A percentile compares a stretch with the other conserved stretches of the same genome.
Evolutionary conservation across 169 alveolate genomes (phyloP).

Genomic region (Cryptosporidium sp.): DNA sequence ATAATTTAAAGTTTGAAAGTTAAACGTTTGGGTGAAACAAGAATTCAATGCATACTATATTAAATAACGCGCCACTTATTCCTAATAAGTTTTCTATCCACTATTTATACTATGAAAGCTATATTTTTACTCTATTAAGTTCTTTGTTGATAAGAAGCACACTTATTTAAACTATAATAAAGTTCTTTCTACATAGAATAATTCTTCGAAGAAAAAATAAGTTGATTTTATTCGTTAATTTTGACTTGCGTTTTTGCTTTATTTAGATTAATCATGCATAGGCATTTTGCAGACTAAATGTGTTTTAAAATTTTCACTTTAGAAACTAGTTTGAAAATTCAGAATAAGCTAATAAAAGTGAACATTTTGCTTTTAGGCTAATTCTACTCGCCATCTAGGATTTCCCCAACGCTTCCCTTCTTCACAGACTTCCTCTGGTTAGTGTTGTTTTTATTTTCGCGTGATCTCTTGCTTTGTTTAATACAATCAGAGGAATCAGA

Average conservation of each 20-base stretch:
- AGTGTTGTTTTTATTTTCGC: neutral
- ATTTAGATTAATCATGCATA: neutral
- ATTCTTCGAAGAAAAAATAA: no score
- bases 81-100: neutral
- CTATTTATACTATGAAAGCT: neutral
- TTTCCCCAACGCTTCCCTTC: neutral
- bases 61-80: neutral
- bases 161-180: no score
- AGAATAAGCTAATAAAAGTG: neutral
- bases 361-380: neutral
- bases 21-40: no score
- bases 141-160: neutral
- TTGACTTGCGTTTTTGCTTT: no score
- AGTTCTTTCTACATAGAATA: no score
- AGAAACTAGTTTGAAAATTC: neutral
- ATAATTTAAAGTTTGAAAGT: no score
- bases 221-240: no score
- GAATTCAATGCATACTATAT: neutral
- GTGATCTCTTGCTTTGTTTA: conserved; percentile 7
- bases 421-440: neutral
- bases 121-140: no score
- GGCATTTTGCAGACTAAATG: neutral
- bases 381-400: neutral
- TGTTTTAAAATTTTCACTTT: neutral
- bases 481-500: neutral